Base-by-base conservation (phyloP, 1,139 yeast species). In the Saccharomyces uvarum region DNA sequence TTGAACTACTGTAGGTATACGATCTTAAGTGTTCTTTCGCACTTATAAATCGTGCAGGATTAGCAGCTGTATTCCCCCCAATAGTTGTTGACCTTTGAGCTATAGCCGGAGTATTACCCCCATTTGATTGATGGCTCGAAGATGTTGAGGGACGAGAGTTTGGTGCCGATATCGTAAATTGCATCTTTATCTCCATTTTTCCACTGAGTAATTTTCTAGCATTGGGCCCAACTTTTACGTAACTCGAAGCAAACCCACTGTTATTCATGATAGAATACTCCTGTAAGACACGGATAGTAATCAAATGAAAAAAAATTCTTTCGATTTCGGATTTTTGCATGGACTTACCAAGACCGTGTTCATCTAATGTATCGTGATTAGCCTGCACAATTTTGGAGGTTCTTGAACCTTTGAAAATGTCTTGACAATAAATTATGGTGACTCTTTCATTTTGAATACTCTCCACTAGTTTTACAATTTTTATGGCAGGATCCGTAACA, bases 181-280 rank as follows among this genome's bases (percentile, higher is more conserved):
- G 70, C 77, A 82, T 77, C 1, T 67, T 70, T 13, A 88, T 77
- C 51, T 70, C 71, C 58, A 76, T 73, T 5, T 67, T 65, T 0
- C 81, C 81, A 16, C 67, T 62, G 54, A 82, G 63, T 4, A 88
- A 75, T 3, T 66, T 68, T 11, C 69, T 62, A 0, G 88, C 83
- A 26, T 76, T 72, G 1, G 76, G 75, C 0, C 95, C 95, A 1
- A 77, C 63, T 59, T 76, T 76, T 4, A 89, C 80, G 63, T 90
- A 91, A 56, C 88, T 85, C 4, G 86, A 76, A 0, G 96, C 88
- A 73, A 86, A 90, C 0, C 96, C 95, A n/a, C 83, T 80, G 19
- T 77, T 79, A 61, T 82, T 86, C 78, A 83, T 80, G 5, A 84
- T 75, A 9, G 88, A 81, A 65, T 84, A 86, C 68, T 91, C 97